Evolutionary conservation across 2,329 filamentous ascomycete species (phyloP).

Genomic region (Beauveria bassiana): DNA sequence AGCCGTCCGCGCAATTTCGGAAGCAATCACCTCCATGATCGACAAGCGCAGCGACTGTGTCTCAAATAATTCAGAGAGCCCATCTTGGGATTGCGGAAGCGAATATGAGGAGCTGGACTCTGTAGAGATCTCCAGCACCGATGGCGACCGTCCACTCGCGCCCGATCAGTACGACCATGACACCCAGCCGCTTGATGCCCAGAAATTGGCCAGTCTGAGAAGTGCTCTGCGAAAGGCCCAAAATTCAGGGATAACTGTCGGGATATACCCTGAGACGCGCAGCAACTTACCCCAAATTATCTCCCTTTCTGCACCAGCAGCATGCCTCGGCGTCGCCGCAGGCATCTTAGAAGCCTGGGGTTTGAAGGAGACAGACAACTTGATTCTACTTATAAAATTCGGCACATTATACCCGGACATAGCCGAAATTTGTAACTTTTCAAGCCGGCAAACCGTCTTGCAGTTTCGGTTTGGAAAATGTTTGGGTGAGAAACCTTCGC

Average conservation of each 20-base stretch:
- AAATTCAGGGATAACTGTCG: conserved; percentile 62
- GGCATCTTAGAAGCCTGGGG: conserved; percentile 75
- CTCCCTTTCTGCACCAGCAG: conserved; percentile 60
- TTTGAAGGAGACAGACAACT: conserved; percentile 56
- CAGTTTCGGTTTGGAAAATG: conserved; percentile 64
- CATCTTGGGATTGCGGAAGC: conserved; percentile 11
- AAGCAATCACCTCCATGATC: conserved; percentile 26
- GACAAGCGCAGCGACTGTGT: conserved; percentile 28
- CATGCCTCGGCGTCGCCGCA: conserved; percentile 63
- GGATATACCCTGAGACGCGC: conserved; percentile 45
- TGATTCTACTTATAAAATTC: conserved; percentile 66
- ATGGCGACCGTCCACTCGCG: conserved; percentile 20
- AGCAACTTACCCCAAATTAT: conserved; percentile 36
- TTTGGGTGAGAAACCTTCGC: conserved; percentile 62
- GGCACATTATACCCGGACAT: conserved; percentile 52
- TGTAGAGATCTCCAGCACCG: conserved; percentile 24
- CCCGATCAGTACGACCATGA: conserved; percentile 20
- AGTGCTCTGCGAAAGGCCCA: conserved; percentile 45
- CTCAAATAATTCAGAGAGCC: background rate
- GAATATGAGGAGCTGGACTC: conserved; percentile 25
- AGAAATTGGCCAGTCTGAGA: conserved; percentile 36
- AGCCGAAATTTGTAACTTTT: conserved; percentile 42
- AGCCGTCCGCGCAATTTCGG: conserved; percentile 3
- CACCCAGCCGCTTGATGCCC: conserved; percentile 13
- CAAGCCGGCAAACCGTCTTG: conserved; percentile 23